Conservation (phyloP, 192 early-diverging fungal species). For the Coemansia sp. region DNA sequence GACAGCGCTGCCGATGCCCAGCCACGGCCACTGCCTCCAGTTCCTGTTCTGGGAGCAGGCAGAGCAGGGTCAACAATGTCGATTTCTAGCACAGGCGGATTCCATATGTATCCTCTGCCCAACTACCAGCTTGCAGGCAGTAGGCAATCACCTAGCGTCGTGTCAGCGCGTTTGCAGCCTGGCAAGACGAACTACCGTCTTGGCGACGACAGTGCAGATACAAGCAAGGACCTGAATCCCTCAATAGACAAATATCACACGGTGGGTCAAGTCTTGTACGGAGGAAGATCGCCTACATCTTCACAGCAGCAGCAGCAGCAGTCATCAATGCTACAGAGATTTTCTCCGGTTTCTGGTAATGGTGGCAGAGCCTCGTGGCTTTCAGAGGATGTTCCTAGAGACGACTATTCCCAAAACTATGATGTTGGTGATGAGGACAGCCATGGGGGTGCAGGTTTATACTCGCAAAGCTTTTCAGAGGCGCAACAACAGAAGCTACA, state of each 20-base stretch:
- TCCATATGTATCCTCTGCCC: conserved; percentile 24
- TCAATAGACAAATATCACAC: background rate
- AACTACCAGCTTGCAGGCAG: background rate
- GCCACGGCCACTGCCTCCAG: conserved; percentile 17
- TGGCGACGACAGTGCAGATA: background rate
- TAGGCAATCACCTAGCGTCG: background rate
- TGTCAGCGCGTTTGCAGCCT: background rate
- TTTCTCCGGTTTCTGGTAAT: background rate
- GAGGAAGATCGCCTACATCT: too few species aligned
- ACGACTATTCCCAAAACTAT: conserved; percentile 12
- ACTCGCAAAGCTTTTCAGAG: conserved; percentile 20
- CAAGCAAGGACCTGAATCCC: background rate
- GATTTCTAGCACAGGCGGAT: conserved; percentile 4
- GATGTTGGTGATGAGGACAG: background rate
- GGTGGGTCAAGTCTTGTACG: too few species aligned
- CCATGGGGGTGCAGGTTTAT: background rate
- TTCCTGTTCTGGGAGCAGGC: conserved; percentile 7
- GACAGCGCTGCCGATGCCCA: background rate
- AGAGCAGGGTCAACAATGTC: background rate
- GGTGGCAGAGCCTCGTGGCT: conserved; percentile 24
- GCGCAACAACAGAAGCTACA: conserved; percentile 34
- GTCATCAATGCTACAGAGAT: background rate
- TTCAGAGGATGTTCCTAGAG: conserved; percentile 32
- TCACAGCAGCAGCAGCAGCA: conserved; percentile 2
- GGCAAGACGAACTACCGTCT: background rate